Evolutionary conservation across 129 eudicot species (phyloP).

Genomic region (Smallanthus sonchifolius): DNA sequence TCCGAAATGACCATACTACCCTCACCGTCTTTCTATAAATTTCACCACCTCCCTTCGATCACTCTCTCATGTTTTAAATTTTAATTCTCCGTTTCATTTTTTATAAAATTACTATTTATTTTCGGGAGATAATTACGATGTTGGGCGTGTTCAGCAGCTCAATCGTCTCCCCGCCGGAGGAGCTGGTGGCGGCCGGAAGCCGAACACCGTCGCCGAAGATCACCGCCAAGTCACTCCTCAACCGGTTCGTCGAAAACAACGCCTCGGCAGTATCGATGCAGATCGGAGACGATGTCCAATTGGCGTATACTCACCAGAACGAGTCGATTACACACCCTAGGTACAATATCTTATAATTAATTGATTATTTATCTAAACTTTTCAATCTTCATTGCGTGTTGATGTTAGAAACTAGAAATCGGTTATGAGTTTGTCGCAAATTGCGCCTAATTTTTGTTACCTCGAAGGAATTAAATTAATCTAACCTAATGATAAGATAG

Average conservation of each 20-base stretch:
- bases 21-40: conserved; percentile 41
- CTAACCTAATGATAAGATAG: background rate
- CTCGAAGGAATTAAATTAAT: background rate
- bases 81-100: conserved; percentile 10
- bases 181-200: conserved; percentile 96
- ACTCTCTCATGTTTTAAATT: conserved; percentile 40
- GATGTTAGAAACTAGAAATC: conserved; percentile 3
- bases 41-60: conserved; percentile 12
- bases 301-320: conserved; percentile 74
- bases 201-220: conserved; percentile 96
- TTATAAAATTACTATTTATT: background rate
- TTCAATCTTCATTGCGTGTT: background rate
- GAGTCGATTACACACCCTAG: conserved; percentile 76
- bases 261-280: conserved; percentile 67
- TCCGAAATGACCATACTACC: conserved; percentile 34
- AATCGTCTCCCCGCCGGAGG: conserved; percentile 90
- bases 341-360: conserved; percentile 25
- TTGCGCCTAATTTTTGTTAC: background rate
- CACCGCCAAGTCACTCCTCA: conserved; percentile 58
- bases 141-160: conserved; percentile 81
- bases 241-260: conserved; percentile 52
- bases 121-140: conserved; percentile 31
- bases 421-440: background rate
- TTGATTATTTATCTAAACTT: background rate
- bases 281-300: conserved; percentile 72